Evolutionary conservation across 495 filamentous ascomycete species (phyloP), one percentile per base, ranked within the genome.

Genomic region (Xylaria palmicola): DNA sequence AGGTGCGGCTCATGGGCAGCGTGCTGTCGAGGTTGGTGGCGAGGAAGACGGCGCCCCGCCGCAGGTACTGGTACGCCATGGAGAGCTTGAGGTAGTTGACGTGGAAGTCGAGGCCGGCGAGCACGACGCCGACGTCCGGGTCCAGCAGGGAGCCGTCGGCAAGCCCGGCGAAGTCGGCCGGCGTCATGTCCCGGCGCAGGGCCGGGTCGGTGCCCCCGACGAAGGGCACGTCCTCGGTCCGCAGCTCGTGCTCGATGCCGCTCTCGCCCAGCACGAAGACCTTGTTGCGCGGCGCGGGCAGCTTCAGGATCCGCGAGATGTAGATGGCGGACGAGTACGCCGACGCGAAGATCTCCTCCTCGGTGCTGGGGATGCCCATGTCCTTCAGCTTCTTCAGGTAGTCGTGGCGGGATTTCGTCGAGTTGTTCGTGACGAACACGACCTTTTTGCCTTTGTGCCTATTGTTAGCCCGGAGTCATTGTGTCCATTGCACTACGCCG

Each of bases 341-440:
- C 24, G 93, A 97, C 59, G 89, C 91, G 74, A 98, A 98, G 69
- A 98, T 90, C 77, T 99, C 95, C 73, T 97, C 90, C 17, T 80
- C 83, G 52, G 81, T 80, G 63, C 86, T 86, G 0, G 90, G 88
- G 60, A 98, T 97, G 0, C 90, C 90, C 66, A 97, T 78, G 22
- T 71, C 75, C n/a, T 88, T 85, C 47, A 98, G 85, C 66, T 97
- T 98, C 76, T 93, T 92, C 72, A 87, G 86, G 75, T 98, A 98
- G 67, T 95, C 91, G 24, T 85, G 81, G 17, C 94, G 90, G 17
- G 93, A 96, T 72, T 98, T 98, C 27, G 94, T 98, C 72, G 90
- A 95, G 81, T 99, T 99, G 75, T 99, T 99, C 3, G 94, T 98
- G 45, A 99, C 94, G 71, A 99, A 99, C 60, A 99, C 86, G 17